Evolutionary conservation across 2,329 filamentous ascomycete genomes (phyloP).

Genomic region (Pyrenophora graminea): DNA sequence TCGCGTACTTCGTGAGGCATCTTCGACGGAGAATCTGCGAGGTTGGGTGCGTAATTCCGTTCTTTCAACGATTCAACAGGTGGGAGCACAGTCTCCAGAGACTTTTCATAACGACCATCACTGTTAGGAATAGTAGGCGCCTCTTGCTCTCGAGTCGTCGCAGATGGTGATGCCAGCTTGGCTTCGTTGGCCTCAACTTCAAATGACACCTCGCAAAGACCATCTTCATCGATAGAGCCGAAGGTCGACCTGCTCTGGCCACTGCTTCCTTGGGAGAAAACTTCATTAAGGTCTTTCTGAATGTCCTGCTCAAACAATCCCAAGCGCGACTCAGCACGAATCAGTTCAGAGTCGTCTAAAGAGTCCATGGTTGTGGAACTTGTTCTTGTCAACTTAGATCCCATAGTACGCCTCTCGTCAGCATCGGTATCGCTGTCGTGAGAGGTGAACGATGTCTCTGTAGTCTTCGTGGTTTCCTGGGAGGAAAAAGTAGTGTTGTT

Average conservation of each 20-base stretch:
- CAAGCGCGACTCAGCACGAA: slow-evolving; percentile 8
- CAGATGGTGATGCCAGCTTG: background rate
- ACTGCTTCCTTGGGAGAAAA: slow-evolving; percentile 16
- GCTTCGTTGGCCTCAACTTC: slow-evolving; percentile 15
- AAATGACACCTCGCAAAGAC: slow-evolving; percentile 16
- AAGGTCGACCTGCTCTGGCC: slow-evolving; percentile 30
- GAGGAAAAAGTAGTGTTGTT: slow-evolving; percentile 27
- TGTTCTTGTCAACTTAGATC: slow-evolving; percentile 14
- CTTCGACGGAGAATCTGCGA: slow-evolving; percentile 20
- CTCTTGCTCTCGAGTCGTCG: background rate
- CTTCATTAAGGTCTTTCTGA: slow-evolving; percentile 3
- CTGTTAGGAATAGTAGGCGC: background rate
- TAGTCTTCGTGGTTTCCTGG: slow-evolving; percentile 25
- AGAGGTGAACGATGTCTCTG: slow-evolving; percentile 34
- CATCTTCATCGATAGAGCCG: slow-evolving; percentile 34
- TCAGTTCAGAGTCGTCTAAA: slow-evolving; percentile 22
- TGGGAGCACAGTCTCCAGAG: background rate
- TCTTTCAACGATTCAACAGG: background rate
- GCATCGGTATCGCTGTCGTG: slow-evolving; percentile 10
- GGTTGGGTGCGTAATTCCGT: background rate
- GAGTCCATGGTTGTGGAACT: slow-evolving; percentile 29
- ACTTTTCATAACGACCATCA: background rate
- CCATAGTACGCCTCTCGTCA: background rate
- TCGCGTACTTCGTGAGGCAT: slow-evolving; percentile 32
- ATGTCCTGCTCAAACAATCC: slow-evolving; percentile 7